Evolutionary conservation across 495 filamentous ascomycete species (phyloP), one percentile per base, ranked within the genome.

Genomic region (Cryomyces antarcticus): DNA sequence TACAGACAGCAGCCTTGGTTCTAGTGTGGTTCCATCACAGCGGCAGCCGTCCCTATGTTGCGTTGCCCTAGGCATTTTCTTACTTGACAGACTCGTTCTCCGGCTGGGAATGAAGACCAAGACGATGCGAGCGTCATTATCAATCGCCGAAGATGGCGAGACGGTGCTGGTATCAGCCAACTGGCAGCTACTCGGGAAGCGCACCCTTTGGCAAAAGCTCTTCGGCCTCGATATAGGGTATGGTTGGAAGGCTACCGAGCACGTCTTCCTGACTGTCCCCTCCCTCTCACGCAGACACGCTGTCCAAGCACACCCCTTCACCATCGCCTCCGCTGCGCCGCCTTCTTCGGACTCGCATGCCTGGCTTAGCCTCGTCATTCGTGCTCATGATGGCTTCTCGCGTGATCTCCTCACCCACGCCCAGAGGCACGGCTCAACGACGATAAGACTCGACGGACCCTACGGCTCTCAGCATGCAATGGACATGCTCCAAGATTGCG

Each of bases 231-330:
- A 38, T 29, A 62, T 75, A 38, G 52, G 52, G 3, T 41, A 64
- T 31, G 72, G 72, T 28, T 77, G 73, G 71, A 49, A 54, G 29
- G 52, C 71, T 5, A 69, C 70, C 4, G 69, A 75, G 39, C 75
- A 78, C 50, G 62, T 71, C 40, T 76, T 77, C 51, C 45, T 78
- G 30, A 65, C 67, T 7, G 56, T 77, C 0, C 74, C 73, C 0
- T 52, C 54, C 1, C 55, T 77, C 4, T 61, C 62, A 2, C 38
- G 47, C 28, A 61, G 57, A 47, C 61, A 70, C 53, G 47, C 59
- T 34, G 34, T 71, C 46, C 57, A 74, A 62, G 59, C 61, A 1
- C 75, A 79, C 47, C 75, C 72, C 0, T 77, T 78, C 48, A 75
- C 71, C 4, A 73, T 78, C 42, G 65, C 71, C 31, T 75, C 72